Evolutionary conservation across 768 basidiomycete species (phyloP).

Genomic region (Leccinellum rugosiceps): DNA sequence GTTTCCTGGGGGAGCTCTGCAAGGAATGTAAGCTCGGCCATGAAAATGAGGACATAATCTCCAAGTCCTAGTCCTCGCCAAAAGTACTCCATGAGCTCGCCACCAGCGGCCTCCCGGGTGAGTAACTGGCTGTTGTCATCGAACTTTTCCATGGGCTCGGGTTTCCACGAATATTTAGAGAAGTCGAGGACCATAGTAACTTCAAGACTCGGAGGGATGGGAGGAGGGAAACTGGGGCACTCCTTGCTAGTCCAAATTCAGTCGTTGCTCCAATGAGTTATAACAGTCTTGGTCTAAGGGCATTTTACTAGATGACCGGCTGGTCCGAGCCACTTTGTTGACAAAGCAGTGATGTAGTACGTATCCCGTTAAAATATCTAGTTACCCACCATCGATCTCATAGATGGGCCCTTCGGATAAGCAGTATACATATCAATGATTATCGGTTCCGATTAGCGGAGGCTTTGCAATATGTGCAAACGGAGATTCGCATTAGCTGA

Average conservation of each 20-base stretch:
- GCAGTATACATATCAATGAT: too few species aligned
- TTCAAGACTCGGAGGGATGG: not conserved
- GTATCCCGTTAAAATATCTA: too few species aligned
- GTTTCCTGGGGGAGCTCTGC: not conserved
- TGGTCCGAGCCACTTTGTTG: not conserved
- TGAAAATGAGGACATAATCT: not conserved
- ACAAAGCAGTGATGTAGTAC: not conserved
- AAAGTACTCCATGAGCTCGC: not conserved
- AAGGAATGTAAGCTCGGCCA: not conserved
- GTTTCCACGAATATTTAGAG: not conserved
- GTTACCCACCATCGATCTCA: too few species aligned
- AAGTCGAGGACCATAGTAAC: not conserved
- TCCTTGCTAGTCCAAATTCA: too few species aligned
- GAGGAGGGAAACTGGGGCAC: not conserved
- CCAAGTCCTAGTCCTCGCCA: not conserved
- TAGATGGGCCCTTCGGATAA: too few species aligned
- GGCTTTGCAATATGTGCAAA: too few species aligned
- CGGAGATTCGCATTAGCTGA: too few species aligned
- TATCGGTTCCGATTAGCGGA: not conserved
- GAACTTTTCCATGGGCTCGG: not conserved
- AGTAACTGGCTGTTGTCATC: not conserved
- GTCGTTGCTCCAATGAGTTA: not conserved
- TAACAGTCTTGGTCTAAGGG: not conserved
- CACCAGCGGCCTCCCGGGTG: not conserved
- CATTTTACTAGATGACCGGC: not conserved